These are phyloP conservation scores for Candida pseudoglaebosa DNA, from an alignment of 805 yeast species.

Conservation along the genomic window DNA sequence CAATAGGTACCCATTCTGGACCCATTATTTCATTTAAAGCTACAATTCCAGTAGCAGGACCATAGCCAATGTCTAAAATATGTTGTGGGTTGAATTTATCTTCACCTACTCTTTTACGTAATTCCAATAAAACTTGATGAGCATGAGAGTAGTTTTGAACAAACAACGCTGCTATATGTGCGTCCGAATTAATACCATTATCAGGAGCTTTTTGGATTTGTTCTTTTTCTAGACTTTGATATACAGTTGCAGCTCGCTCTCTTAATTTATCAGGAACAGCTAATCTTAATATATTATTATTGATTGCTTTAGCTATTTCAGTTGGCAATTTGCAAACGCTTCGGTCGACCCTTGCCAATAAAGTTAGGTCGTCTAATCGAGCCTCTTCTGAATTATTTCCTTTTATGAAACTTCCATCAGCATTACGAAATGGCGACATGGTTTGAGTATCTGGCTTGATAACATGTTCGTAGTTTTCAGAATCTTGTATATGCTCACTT, in stretches of 20 bases:
- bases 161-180: constrained; percentile 76
- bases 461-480: constrained; percentile 2
- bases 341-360: constrained; percentile 52
- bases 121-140: constrained; percentile 62
- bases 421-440: constrained; percentile 33
- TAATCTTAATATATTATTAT: constrained; percentile 57
- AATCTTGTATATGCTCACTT: constrained; percentile 1
- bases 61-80: constrained; percentile 78
- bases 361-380: constrained; percentile 55
- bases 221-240: constrained; percentile 46
- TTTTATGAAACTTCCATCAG: constrained; percentile 37
- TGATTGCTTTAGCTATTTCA: constrained; percentile 52
- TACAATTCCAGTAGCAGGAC: constrained; percentile 89
- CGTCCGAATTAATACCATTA: constrained; percentile 56
- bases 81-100: constrained; percentile 56
- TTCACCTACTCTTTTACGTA: constrained; percentile 50
- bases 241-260: constrained; percentile 55
- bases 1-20: constrained; percentile 52
- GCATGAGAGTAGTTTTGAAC: constrained; percentile 75
- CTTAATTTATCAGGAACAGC: constrained; percentile 63
- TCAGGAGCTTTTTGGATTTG: constrained; percentile 51
- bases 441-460: background rate
- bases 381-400: constrained; percentile 48
- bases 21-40: constrained; percentile 85
- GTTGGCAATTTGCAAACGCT: constrained; percentile 53